Percentiles rank a stretch among this genome's conserved stretches.
Conservation (phyloP, 1,284 basidiomycete genomes). For the Cerioporus squamosus region DNA sequence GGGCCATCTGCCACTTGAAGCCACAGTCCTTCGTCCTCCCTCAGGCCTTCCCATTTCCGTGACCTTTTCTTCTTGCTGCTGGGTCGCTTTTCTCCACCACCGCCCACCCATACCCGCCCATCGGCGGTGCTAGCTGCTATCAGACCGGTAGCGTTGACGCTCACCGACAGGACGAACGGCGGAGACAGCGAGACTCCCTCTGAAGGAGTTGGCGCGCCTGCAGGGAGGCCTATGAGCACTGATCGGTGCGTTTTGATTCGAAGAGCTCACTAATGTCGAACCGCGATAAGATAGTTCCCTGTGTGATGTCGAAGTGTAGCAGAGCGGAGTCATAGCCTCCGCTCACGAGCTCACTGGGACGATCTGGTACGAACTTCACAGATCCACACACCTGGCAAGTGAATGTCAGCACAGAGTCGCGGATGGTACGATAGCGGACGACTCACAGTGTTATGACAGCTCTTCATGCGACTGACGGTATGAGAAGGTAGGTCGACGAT, state of each 20-base stretch:
- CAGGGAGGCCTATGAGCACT: background rate
- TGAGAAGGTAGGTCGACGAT: constrained; percentile 59
- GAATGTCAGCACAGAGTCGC: background rate
- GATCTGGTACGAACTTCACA: constrained; percentile 69
- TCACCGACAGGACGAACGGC: constrained; percentile 68
- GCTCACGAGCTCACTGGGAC: constrained; percentile 72
- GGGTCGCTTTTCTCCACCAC: constrained; percentile 61
- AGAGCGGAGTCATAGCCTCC: constrained; percentile 75
- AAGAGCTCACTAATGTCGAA: constrained; percentile 56
- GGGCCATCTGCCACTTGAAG: constrained; percentile 69
- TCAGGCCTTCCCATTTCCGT: constrained; percentile 75
- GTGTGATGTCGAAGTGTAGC: constrained; percentile 67
- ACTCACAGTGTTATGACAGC: constrained; percentile 64
- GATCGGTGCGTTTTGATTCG: background rate
- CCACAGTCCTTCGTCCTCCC: constrained; percentile 47
- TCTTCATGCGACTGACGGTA: constrained; percentile 57
- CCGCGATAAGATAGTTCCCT: constrained; percentile 61
- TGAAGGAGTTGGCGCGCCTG: constrained; percentile 45
- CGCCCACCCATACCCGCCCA: constrained; percentile 70
- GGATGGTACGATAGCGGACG: background rate
- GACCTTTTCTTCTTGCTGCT: constrained; percentile 52
- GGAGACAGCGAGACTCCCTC: constrained; percentile 65
- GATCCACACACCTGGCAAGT: constrained; percentile 63
- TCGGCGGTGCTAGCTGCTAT: constrained; percentile 77
- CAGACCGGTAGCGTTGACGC: constrained; percentile 58